Evolutionary conservation across 192 early-diverging fungal genomes (phyloP).

Genomic region (Jimgerdemannia flammicorona): DNA sequence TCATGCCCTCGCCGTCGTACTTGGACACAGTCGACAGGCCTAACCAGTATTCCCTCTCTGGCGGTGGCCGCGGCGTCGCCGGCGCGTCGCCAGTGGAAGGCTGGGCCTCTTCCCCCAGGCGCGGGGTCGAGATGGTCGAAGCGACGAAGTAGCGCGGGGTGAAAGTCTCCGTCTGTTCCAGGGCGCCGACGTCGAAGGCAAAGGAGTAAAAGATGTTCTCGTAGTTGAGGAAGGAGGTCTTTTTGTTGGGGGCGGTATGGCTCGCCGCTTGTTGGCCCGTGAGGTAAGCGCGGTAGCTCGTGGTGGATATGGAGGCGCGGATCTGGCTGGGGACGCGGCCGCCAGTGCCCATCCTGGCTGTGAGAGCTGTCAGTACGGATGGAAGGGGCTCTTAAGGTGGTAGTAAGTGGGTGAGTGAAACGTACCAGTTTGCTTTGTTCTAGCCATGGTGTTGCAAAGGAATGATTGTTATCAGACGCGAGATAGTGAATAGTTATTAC

Average conservation of each 20-base stretch:
- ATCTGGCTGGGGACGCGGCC: not conserved
- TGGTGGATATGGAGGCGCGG: not conserved
- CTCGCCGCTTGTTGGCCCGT: not conserved
- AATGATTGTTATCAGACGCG: no score
- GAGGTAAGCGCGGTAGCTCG: not conserved
- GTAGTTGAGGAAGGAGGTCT: not conserved
- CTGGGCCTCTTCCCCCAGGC: not conserved
- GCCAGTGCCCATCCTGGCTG: not conserved
- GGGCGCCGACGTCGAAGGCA: not conserved
- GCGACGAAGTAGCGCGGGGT: not conserved
- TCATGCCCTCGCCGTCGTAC: not conserved
- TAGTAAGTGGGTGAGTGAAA: no score
- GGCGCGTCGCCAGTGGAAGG: not conserved
- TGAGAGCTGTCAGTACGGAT: not conserved
- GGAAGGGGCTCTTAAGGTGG: no score
- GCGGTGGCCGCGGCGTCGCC: not conserved
- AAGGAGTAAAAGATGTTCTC: not conserved
- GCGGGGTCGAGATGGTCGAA: not conserved
- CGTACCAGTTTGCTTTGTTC: no score
- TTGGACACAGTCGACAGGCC: not conserved
- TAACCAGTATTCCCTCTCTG: not conserved
- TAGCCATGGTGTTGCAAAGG: no score
- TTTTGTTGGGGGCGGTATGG: not conserved
- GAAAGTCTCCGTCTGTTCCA: not conserved
- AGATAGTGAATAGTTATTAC: no score